Evolutionary conservation across 805 yeast species (phyloP), one percentile per base, ranked within the genome.

Genomic region (Wickerhamomyces bovis): DNA sequence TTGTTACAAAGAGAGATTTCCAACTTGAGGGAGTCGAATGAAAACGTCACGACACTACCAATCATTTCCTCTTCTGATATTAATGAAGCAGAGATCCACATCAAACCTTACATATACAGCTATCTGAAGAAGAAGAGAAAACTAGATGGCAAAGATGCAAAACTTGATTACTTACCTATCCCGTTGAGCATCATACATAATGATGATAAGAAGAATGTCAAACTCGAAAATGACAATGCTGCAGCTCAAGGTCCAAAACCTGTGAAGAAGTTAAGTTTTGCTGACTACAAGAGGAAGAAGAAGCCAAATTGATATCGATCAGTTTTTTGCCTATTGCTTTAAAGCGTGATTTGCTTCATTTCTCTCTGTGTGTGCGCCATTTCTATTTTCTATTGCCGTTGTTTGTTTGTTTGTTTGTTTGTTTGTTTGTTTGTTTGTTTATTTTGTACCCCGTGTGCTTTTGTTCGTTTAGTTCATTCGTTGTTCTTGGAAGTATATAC

Each of bases 221-320:
- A 23, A 7, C 23, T 36, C 6, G 11, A 19, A 11, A 19, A 19
- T 7, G 23, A 13, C n/a, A 20, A 20, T 6, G 5, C 22, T 36
- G 39, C 11, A 4, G 8, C 22, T 8, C 22, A 20, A 13, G 23
- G 12, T 8, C 51, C 56, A 15, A 51, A 52, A 23, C 60, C 58
- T 12, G 76, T 73, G 23, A 80, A 80, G 68, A 84, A 83, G 63
- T 69, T 84, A 54, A 81, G 87, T 42, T 78, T 84, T 61, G 89
- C 89, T 1, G 92, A 84, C 56, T 84, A 84, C 62, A 81, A 80
- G 63, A 83, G 77, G 70, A 77, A 77, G 57, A 67, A 65, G 57
- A 61, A 64, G 22, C 56, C 61, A 41, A 47, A 48, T 12, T 50
- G 38, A 42, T 7, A 4, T 6, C 18, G 5, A 3, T 33, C 20